A percentile compares a stretch with the other conserved stretches of the same genome.
These are phyloP conservation scores for Schoenoplectus tabernaemontani DNA, from an alignment of 202 grass and related monocot species.

Conservation along the genomic window DNA sequence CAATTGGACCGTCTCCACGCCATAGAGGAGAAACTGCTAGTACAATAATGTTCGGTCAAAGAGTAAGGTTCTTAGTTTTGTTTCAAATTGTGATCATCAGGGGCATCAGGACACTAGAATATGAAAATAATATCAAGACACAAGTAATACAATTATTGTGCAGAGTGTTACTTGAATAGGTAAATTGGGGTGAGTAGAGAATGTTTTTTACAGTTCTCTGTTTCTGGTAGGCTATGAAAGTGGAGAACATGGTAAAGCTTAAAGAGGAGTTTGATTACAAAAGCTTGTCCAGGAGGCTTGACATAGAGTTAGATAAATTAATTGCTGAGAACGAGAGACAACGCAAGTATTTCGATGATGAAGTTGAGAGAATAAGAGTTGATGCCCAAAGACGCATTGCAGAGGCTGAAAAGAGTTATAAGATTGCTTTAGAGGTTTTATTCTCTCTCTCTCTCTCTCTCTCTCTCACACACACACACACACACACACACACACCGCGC, in stretches of 20 bases:
- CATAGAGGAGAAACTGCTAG: slow-evolving; percentile 98
- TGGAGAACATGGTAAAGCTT: slow-evolving; percentile 98
- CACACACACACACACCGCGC: not conserved
- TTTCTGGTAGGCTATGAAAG: slow-evolving; percentile 90
- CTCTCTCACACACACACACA: too few species aligned
- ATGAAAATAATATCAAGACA: not conserved
- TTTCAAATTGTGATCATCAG: slow-evolving; percentile 22
- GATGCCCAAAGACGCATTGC: slow-evolving; percentile 69
- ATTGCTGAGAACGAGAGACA: slow-evolving; percentile 97
- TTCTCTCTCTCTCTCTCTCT: slow-evolving; percentile 28
- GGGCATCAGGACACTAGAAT: not conserved
- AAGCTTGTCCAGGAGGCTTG: slow-evolving; percentile 94
- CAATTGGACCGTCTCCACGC: slow-evolving; percentile 93
- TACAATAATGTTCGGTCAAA: slow-evolving; percentile 99
- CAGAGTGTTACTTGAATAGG: slow-evolving; percentile 1
- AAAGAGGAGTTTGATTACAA: slow-evolving; percentile 99
- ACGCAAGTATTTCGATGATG: slow-evolving; percentile 78
- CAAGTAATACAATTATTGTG: slow-evolving; percentile 7
- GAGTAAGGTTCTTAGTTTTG: slow-evolving; percentile 45
- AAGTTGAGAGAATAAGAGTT: slow-evolving; percentile 76
- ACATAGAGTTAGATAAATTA: slow-evolving; percentile 91
- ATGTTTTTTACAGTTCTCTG: slow-evolving; percentile 28
- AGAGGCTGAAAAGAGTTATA: slow-evolving; percentile 71
- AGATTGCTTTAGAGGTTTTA: slow-evolving; percentile 57
- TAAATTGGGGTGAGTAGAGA: slow-evolving; percentile 14